Percentiles rank a stretch among this genome's conserved stretches.
These are phyloP conservation scores for Boletus reticuloceps DNA, from an alignment of 768 basidiomycete species.

Conservation along the genomic window DNA sequence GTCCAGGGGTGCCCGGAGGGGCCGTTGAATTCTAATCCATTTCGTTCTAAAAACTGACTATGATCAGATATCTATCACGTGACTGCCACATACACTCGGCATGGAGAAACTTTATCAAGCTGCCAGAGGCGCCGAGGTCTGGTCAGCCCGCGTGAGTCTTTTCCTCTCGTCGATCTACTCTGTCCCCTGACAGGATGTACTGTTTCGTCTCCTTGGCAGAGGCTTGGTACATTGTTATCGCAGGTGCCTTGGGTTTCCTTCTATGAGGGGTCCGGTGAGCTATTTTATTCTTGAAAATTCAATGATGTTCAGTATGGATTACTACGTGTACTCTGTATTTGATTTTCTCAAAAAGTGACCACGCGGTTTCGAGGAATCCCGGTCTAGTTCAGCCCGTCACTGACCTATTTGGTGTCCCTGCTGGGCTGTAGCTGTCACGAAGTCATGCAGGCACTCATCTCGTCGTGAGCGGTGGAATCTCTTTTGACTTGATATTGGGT, in stretches of 20 bases:
- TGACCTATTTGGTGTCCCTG: not conserved
- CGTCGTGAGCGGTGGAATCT: not conserved
- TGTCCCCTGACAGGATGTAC: not conserved
- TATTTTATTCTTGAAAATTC: not conserved
- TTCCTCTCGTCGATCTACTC: not conserved
- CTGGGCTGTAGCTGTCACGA: not conserved
- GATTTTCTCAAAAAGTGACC: not conserved
- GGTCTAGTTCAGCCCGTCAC: not conserved
- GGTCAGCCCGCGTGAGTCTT: constrained; percentile 1
- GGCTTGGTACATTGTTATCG: not conserved
- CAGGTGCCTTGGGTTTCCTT: not conserved
- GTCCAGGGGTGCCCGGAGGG: too few species aligned
- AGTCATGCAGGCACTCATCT: not conserved
- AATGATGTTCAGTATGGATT: not conserved
- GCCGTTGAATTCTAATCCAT: too few species aligned
- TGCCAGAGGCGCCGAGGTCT: not conserved
- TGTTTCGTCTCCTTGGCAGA: not conserved
- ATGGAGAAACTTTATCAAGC: too few species aligned
- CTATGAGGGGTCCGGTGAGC: not conserved
- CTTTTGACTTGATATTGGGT: not conserved
- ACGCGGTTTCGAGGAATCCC: not conserved
- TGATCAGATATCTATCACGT: too few species aligned
- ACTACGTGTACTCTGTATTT: not conserved
- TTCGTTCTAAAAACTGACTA: too few species aligned
- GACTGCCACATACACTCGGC: too few species aligned